Conservation (phyloP, 1,284 basidiomycete species). For the Cryptococcus sp. region DNA sequence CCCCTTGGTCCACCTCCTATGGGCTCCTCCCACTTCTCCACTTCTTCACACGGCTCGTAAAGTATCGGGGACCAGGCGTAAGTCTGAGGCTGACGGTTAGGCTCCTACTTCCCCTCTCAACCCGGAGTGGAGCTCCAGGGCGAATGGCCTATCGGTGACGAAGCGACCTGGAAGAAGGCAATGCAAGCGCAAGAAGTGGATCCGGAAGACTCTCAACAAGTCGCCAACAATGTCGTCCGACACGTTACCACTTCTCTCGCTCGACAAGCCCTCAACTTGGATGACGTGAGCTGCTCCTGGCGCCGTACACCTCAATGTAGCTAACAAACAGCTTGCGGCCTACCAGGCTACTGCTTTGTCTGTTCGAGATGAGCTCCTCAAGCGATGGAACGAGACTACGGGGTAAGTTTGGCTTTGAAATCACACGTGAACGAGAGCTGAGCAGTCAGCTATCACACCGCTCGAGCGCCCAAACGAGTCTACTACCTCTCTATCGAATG, state of each 20-base stretch:
- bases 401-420: slow-evolving; percentile 14
- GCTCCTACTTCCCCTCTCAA: slow-evolving; percentile 44
- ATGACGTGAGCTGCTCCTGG: slow-evolving; percentile 56
- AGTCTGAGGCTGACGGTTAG: slow-evolving; percentile 13
- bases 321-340: slow-evolving; percentile 38
- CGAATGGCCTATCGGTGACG: slow-evolving; percentile 79
- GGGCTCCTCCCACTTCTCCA: not conserved
- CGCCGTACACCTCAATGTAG: no score
- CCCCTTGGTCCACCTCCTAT: not conserved
- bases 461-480: slow-evolving; percentile 51
- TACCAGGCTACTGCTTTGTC: slow-evolving; percentile 54
- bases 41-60: no score
- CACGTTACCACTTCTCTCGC: slow-evolving; percentile 81
- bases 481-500: slow-evolving; percentile 82
- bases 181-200: slow-evolving; percentile 32
- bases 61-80: no score
- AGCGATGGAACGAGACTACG: slow-evolving; percentile 47
- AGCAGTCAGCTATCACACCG: slow-evolving; percentile 40
- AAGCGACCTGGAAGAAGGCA: slow-evolving; percentile 67
- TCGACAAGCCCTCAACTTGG: slow-evolving; percentile 79
- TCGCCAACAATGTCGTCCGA: slow-evolving; percentile 70
- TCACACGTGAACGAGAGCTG: not conserved
- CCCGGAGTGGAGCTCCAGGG: slow-evolving; percentile 62
- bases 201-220: slow-evolving; percentile 50
- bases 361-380: slow-evolving; percentile 73